Evolutionary conservation across 345 rosid genomes (phyloP).

Genomic region (Ceriops decandra): DNA sequence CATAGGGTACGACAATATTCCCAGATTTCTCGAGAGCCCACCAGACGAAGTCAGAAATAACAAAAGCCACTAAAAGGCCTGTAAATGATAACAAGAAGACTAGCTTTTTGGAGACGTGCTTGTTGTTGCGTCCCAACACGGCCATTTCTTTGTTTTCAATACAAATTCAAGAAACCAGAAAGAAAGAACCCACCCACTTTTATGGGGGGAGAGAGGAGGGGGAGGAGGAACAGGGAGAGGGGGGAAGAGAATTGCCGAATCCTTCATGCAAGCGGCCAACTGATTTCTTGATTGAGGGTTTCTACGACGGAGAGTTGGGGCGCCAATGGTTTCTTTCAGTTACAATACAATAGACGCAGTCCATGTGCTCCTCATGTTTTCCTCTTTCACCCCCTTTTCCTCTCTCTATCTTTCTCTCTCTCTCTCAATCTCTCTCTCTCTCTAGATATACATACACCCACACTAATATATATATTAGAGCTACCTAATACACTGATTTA

Average conservation of each 20-base stretch:
- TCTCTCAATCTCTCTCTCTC: background rate
- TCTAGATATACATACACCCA: background rate
- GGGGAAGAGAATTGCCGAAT: background rate
- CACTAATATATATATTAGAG: no score
- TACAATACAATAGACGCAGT: background rate
- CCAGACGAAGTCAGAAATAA: conserved; percentile 39
- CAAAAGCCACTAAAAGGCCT: conserved; percentile 36
- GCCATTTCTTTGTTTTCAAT: conserved; percentile 30
- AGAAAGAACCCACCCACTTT: conserved; percentile 6
- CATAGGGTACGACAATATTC: conserved; percentile 17
- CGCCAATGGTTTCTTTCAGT: conserved; percentile 52
- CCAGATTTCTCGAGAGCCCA: conserved; percentile 40
- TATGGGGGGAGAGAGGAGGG: background rate
- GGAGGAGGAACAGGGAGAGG: background rate
- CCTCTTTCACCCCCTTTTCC: background rate
- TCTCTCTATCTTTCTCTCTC: no score
- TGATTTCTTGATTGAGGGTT: no score
- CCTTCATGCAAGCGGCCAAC: background rate
- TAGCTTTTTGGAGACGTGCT: conserved; percentile 28
- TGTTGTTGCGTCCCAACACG: conserved; percentile 20
- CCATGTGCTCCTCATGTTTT: background rate
- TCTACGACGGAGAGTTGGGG: conserved; percentile 35
- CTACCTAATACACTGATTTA: no score
- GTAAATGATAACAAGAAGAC: conserved; percentile 31
- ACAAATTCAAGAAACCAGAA: conserved; percentile 11